Conservation (phyloP, 441 rosid genomes). For the Kokia cookei region DNA sequence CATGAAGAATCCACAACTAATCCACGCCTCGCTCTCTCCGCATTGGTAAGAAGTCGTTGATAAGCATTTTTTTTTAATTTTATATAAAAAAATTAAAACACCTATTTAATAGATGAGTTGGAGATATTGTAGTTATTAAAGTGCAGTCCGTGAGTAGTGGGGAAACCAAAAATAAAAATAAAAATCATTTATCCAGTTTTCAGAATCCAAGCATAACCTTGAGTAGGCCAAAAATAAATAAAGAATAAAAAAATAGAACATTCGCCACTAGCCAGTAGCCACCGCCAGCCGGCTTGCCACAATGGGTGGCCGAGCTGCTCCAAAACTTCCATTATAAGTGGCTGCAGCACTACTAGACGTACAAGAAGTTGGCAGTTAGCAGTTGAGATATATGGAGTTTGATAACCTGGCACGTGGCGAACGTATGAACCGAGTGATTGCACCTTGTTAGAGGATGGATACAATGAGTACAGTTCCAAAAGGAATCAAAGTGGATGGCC, state of each 20-base stretch:
- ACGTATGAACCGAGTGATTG: neutral
- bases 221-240: neutral
- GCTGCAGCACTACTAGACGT: neutral
- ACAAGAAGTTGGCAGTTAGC: neutral
- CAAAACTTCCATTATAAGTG: neutral
- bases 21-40: too few relatives aligned
- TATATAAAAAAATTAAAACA: too few relatives aligned
- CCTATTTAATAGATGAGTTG: too few relatives aligned
- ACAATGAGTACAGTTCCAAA: too few relatives aligned
- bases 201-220: neutral
- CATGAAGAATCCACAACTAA: too few relatives aligned
- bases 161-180: neutral
- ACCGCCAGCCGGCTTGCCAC: neutral
- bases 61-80: too few relatives aligned
- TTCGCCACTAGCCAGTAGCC: neutral
- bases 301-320: neutral
- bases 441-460: neutral
- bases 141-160: neutral
- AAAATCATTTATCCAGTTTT: neutral
- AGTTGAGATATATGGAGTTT: neutral
- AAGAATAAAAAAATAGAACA: neutral
- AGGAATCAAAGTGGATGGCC: neutral
- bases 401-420: neutral
- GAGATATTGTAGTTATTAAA: neutral
- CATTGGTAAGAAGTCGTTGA: too few relatives aligned